Conservation (phyloP, 306 rosid genomes). For the Vachellia pachyceras region DNA sequence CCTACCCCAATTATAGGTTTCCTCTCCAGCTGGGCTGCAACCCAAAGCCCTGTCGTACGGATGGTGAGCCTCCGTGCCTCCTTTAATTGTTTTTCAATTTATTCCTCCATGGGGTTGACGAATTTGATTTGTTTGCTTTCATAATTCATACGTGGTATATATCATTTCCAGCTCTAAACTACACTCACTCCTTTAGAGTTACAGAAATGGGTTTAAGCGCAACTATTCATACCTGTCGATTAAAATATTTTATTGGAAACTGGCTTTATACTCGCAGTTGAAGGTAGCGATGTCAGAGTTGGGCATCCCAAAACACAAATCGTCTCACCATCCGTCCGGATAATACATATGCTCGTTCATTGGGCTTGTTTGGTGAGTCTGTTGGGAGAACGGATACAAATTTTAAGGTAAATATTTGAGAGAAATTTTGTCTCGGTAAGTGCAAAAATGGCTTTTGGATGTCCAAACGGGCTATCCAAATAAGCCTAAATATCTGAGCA, state of each 20-base stretch:
- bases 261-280: neutral
- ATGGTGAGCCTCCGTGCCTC: neutral
- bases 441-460: no score
- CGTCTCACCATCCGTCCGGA: neutral
- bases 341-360: neutral
- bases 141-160: no score
- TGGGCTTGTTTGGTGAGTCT: no score
- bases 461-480: no score
- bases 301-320: neutral
- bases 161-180: neutral
- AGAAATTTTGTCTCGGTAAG: no score
- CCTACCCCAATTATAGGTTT: no score
- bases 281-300: neutral
- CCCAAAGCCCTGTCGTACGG: neutral
- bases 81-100: neutral
- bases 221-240: neutral
- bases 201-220: neutral
- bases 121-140: neutral
- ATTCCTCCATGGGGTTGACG: neutral
- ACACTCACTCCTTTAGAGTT: no score
- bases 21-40: no score
- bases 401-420: no score
- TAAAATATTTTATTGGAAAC: neutral
- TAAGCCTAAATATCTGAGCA: no score
- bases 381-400: no score